Percentiles rank a stretch among this genome's conserved stretches.
Conservation (phyloP, 192 early-diverging fungal genomes). For the Umbelopsis sp. region DNA sequence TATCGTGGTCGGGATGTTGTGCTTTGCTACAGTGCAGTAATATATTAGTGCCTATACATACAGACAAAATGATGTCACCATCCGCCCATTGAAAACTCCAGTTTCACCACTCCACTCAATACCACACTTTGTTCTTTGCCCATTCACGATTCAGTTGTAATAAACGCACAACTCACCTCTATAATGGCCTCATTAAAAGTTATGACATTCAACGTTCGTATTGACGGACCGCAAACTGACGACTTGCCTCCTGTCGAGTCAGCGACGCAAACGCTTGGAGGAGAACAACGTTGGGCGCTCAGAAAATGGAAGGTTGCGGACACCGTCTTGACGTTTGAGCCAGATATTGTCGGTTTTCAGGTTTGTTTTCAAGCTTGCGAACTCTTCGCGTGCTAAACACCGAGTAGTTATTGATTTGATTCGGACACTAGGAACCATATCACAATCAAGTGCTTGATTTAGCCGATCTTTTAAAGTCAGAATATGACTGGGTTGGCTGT, state of each 20-base stretch:
- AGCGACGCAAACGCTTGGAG: neutral
- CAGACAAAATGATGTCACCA: conserved; percentile 1
- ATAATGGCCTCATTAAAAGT: conserved; percentile 16
- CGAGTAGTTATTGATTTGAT: neutral
- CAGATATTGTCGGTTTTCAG: conserved; percentile 42
- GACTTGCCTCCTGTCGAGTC: neutral
- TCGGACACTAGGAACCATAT: conserved; percentile 30
- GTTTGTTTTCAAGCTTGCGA: conserved; percentile 16
- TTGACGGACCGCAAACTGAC: conserved; percentile 23
- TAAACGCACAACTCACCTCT: neutral
- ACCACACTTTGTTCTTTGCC: neutral
- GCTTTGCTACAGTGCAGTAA: neutral
- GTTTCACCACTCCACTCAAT: neutral
- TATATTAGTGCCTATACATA: neutral
- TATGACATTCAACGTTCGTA: conserved; percentile 39
- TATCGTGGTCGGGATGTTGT: no score
- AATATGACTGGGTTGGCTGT: conserved; percentile 41
- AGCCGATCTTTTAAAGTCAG: conserved; percentile 23
- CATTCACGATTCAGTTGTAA: neutral
- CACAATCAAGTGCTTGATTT: conserved; percentile 40
- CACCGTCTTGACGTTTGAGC: conserved; percentile 34
- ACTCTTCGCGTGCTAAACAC: neutral
- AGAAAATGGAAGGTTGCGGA: conserved; percentile 41
- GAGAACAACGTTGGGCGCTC: conserved; percentile 40
- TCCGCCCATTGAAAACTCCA: no score